Percentiles rank a stretch among this genome's conserved stretches.
These are phyloP conservation scores for Eucalyptus globulus DNA, from an alignment of 345 rosid species.

Conservation along the genomic window DNA sequence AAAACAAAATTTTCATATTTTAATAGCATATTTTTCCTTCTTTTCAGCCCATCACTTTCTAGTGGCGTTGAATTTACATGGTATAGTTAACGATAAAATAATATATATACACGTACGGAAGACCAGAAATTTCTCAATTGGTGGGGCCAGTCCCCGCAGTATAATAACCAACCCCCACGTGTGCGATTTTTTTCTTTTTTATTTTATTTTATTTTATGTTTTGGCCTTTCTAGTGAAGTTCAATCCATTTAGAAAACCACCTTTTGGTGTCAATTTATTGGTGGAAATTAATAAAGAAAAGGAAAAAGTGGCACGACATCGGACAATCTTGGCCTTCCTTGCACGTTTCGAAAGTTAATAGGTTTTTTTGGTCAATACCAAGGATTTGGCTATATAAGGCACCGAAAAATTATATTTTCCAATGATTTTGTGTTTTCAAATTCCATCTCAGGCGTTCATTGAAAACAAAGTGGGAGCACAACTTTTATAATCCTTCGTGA, in stretches of 20 bases:
- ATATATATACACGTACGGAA: neutral
- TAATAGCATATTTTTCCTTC: neutral
- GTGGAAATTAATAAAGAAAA: neutral
- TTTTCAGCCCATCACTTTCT: neutral
- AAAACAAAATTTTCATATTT: neutral
- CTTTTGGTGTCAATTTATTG: neutral
- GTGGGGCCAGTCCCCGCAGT: neutral
- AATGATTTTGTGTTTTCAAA: neutral
- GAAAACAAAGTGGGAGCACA: neutral
- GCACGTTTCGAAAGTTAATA: neutral
- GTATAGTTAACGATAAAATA: neutral
- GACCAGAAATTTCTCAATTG: neutral
- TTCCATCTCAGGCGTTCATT: neutral
- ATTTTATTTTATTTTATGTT: neutral
- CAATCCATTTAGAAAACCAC: neutral
- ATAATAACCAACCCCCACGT: neutral
- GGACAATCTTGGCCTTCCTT: neutral
- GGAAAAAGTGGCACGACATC: neutral
- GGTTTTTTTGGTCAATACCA: accelerated
- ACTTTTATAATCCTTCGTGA: neutral
- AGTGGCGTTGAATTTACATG: neutral
- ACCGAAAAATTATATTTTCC: neutral
- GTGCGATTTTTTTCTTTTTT: neutral
- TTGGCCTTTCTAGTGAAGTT: neutral
- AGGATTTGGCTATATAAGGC: neutral